Evolutionary conservation across 192 early-diverging fungal genomes (phyloP).

Genomic region (Backusella tarrabulga): DNA sequence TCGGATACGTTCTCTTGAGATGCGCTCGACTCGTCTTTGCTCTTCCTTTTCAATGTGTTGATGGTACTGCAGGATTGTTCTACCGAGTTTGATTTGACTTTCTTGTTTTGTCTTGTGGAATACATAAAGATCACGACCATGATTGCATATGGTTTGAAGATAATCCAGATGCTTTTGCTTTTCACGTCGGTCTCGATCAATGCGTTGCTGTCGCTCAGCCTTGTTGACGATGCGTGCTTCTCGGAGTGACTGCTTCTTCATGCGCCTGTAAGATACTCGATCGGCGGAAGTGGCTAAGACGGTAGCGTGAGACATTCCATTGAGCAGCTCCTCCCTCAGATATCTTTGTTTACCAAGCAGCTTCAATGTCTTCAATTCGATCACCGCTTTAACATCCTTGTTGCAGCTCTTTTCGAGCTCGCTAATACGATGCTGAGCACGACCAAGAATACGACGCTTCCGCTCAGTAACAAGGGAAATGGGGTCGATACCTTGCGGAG

Average conservation of each 20-base stretch:
- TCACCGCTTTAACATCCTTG: conserved; percentile 61
- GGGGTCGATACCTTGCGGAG: conserved; percentile 77
- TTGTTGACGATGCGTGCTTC: conserved; percentile 87
- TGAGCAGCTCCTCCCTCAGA: conserved; percentile 73
- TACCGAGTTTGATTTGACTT: conserved; percentile 76
- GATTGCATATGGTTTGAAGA: conserved; percentile 71
- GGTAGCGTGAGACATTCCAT: conserved; percentile 68
- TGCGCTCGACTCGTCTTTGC: conserved; percentile 79
- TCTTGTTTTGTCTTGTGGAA: conserved; percentile 69
- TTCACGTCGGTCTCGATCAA: conserved; percentile 86
- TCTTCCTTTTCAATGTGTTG: conserved; percentile 90
- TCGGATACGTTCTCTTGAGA: conserved; percentile 92
- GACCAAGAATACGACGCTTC: conserved; percentile 62
- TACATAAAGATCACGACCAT: conserved; percentile 65
- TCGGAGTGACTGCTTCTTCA: conserved; percentile 80
- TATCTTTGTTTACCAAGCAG: conserved; percentile 77
- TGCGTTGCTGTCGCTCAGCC: conserved; percentile 83
- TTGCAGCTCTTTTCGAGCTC: conserved; percentile 59
- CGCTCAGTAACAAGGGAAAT: conserved; percentile 71
- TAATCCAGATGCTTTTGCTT: conserved; percentile 83
- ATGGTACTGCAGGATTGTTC: conserved; percentile 75
- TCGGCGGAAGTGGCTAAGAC: conserved; percentile 79
- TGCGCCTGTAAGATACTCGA: conserved; percentile 70
- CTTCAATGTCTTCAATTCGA: conserved; percentile 86
- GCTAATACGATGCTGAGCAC: conserved; percentile 74